Conservation (phyloP, 2,329 filamentous ascomycete genomes). For the Tolypocladium ovalisporum region DNA sequence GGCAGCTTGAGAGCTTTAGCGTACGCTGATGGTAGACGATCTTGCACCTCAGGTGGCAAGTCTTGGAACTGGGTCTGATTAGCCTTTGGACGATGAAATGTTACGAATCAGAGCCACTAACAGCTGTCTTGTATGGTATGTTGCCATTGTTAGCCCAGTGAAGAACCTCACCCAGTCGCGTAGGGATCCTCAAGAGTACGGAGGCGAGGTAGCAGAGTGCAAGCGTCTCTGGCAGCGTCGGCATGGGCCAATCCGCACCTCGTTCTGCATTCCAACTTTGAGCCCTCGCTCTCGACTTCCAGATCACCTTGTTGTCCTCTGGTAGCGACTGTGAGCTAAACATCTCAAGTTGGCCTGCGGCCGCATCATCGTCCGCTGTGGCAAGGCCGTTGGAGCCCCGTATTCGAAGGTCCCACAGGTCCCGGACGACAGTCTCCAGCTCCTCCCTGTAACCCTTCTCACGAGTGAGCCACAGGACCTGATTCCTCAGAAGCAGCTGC, state of each 20-base stretch:
- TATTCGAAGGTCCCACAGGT: slow-evolving; percentile 72
- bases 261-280: slow-evolving; percentile 34
- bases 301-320: slow-evolving; percentile 12
- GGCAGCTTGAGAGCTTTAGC: slow-evolving; percentile 46
- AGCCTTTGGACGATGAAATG: background rate
- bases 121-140: slow-evolving; percentile 61
- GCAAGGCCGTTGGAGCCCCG: slow-evolving; percentile 30
- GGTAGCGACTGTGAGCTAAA: slow-evolving; percentile 27
- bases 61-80: slow-evolving; percentile 32
- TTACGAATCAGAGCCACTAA: slow-evolving; percentile 22
- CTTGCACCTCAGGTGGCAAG: slow-evolving; percentile 54
- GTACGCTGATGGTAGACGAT: slow-evolving; percentile 52
- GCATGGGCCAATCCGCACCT: slow-evolving; percentile 42
- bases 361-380: slow-evolving; percentile 9
- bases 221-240: slow-evolving; percentile 64
- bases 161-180: slow-evolving; percentile 63
- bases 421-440: slow-evolving; percentile 67
- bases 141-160: slow-evolving; percentile 57
- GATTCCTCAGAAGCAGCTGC: slow-evolving; percentile 75
- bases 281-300: slow-evolving; percentile 18
- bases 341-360: slow-evolving; percentile 18
- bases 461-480: slow-evolving; percentile 63
- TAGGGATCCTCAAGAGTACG: slow-evolving; percentile 63
- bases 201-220: slow-evolving; percentile 71
- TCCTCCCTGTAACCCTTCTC: slow-evolving; percentile 57